These are phyloP conservation scores for Botrytis deweyae DNA, from an alignment of 2,329 filamentous ascomycete species.

Conservation along the genomic window DNA sequence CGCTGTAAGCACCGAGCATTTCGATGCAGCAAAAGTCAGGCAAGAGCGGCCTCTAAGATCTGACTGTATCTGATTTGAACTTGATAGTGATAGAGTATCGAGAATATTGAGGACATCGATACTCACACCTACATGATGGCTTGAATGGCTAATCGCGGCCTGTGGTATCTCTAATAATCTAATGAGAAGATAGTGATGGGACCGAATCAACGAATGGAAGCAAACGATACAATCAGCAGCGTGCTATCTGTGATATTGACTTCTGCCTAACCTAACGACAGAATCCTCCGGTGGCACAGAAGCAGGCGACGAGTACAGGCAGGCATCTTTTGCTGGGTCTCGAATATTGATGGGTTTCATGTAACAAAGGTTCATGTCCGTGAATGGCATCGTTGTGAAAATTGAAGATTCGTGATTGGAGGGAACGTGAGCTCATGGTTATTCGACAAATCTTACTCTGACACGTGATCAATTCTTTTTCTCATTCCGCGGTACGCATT, in stretches of 20 bases:
- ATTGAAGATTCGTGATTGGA: neutral
- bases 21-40: neutral
- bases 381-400: neutral
- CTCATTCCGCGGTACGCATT: neutral
- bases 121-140: neutral
- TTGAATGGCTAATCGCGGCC: neutral
- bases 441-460: neutral
- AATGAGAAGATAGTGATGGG: neutral
- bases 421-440: neutral
- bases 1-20: neutral
- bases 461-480: neutral
- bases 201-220: neutral
- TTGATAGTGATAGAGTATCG: neutral
- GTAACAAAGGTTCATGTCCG: neutral
- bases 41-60: neutral
- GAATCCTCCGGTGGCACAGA: neutral
- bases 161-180: neutral
- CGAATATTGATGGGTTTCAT: neutral
- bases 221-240: neutral
- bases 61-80: neutral
- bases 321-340: neutral
- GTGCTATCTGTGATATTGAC: neutral
- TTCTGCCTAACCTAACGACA: neutral
- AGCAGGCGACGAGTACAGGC: conserved; percentile 10
- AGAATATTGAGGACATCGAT: neutral